Conservation (phyloP, 2,329 filamentous ascomycete species). For the Parascedosporium putredinis region DNA sequence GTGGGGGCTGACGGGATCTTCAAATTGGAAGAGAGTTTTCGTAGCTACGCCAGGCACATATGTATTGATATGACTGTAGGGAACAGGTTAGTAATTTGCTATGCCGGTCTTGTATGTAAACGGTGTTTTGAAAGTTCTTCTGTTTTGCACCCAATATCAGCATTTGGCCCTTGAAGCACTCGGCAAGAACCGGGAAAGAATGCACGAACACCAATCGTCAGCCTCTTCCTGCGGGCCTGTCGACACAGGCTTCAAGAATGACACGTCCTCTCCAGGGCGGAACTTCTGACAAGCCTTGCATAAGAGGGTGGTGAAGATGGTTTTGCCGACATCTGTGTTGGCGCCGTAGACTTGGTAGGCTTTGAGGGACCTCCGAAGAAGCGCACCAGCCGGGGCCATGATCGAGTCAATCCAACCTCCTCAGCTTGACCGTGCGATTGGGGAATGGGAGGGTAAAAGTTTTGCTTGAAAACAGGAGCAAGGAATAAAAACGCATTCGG, state of each 20-base stretch:
- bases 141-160: no score
- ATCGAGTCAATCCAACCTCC: not conserved
- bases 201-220: constrained; percentile 52
- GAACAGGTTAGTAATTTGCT: not conserved
- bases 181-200: not conserved
- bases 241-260: constrained; percentile 73
- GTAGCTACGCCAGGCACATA: constrained; percentile 40
- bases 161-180: not conserved
- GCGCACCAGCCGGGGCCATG: constrained; percentile 42
- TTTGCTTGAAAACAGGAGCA: not conserved
- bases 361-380: constrained; percentile 58
- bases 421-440: not conserved
- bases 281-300: constrained; percentile 47
- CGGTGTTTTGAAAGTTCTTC: no score
- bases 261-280: constrained; percentile 35
- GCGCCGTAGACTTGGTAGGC: constrained; percentile 71
- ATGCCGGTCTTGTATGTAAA: no score
- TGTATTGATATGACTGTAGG: constrained; percentile 47
- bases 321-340: constrained; percentile 80
- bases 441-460: no score
- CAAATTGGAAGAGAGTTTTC: constrained; percentile 60
- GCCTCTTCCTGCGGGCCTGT: constrained; percentile 61
- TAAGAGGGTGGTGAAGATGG: constrained; percentile 64
- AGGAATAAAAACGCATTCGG: not conserved
- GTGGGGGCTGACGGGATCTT: constrained; percentile 68